Percentiles rank a stretch among this genome's conserved stretches.
phyloP scores from a whole-genome alignment of 2,329 filamentous ascomycete species.

The Esteya vermicola region DNA sequence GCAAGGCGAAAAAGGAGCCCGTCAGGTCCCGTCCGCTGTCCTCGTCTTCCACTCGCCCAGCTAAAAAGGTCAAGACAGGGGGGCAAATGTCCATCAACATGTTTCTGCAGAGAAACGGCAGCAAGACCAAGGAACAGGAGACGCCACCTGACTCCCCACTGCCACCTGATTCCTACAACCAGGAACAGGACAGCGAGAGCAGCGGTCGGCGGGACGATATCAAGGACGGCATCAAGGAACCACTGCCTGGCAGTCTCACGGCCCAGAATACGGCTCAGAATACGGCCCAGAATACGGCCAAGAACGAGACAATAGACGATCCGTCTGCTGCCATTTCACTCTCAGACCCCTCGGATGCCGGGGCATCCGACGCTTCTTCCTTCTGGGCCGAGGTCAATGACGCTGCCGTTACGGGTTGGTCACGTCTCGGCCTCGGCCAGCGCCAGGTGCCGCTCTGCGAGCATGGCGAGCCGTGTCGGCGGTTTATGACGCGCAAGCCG shows the following conservation, averaged over 20 bases:
- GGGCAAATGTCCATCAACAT: constrained; percentile 9
- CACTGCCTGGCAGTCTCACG: no score
- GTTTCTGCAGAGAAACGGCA: constrained; percentile 4
- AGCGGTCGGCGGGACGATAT: no score
- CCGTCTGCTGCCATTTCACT: no score
- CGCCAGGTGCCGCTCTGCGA: constrained; percentile 57
- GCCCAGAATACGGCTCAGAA: no score
- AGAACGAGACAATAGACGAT: no score
- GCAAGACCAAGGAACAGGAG: background rate
- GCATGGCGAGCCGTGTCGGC: constrained; percentile 77
- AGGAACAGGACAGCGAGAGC: no score
- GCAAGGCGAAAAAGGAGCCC: background rate
- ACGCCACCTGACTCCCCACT: no score
- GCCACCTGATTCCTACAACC: no score
- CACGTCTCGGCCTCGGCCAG: constrained; percentile 58
- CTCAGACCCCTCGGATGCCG: no score
- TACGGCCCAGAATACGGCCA: no score
- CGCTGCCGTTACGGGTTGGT: constrained; percentile 69
- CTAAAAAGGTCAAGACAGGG: constrained; percentile 7
- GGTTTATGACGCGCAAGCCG: constrained; percentile 71
- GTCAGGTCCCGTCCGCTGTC: no score
- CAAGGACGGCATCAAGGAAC: no score
- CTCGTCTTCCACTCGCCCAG: background rate
- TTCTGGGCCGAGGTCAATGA: constrained; percentile 18
- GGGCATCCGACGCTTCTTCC: background rate